Evolutionary conservation across 2,329 filamentous ascomycete species (phyloP).

Genomic region (Colletotrichum cordylinicola): DNA sequence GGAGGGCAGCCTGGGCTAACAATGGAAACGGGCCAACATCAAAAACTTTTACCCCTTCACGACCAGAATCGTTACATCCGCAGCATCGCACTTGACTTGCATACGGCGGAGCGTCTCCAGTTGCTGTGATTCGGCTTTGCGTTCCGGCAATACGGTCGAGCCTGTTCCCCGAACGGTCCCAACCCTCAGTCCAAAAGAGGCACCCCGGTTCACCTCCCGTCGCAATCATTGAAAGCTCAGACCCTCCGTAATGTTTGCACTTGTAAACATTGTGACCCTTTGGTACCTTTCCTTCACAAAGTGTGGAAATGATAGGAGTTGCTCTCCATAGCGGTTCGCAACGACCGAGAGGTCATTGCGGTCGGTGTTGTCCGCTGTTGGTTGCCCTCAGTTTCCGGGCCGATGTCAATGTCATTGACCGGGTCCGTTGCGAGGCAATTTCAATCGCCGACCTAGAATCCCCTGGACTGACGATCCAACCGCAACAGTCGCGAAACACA

Average conservation of each 20-base stretch:
- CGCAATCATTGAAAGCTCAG: not conserved
- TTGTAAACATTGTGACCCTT: not conserved
- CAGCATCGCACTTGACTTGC: not conserved
- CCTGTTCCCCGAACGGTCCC: not conserved
- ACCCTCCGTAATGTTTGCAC: not conserved
- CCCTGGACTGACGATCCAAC: not conserved
- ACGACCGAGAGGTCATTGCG: not conserved
- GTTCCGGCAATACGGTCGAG: not conserved
- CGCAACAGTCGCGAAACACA: not conserved
- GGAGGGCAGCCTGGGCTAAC: not conserved
- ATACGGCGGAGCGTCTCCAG: conserved; percentile 1
- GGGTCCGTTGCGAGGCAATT: not conserved
- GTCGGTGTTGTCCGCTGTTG: not conserved
- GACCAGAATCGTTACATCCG: not conserved
- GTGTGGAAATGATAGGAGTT: not conserved
- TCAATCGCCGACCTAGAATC: not conserved
- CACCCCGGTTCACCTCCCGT: not conserved
- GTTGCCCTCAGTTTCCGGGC: not conserved
- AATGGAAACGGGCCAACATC: not conserved
- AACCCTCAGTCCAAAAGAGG: not conserved
- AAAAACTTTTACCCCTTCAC: not conserved
- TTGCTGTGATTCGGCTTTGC: not conserved
- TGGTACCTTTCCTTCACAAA: not conserved
- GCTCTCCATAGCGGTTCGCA: not conserved
- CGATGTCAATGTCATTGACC: not conserved